A percentile compares a stretch with the other conserved stretches of the same genome.
Conservation (phyloP, 306 rosid genomes). For the Acacia acuminata region DNA sequence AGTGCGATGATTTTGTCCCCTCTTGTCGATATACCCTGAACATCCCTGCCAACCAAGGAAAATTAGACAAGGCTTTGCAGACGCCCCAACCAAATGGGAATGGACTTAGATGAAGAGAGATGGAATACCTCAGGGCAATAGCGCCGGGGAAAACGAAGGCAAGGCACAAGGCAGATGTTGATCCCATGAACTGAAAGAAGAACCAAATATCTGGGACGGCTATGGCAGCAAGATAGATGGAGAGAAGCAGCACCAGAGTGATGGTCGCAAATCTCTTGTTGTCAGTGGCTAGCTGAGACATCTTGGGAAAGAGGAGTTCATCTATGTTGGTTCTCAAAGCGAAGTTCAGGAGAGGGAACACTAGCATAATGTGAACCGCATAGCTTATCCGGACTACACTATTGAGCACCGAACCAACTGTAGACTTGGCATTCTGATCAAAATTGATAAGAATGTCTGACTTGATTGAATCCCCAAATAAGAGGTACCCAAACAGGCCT, state of each 20-base stretch:
- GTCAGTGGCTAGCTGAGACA: constrained; percentile 55
- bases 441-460: constrained; percentile 84
- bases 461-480: constrained; percentile 81
- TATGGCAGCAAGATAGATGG: constrained; percentile 79
- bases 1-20: constrained; percentile 65
- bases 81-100: neutral
- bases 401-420: constrained; percentile 63
- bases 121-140: constrained; percentile 72
- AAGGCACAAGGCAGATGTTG: constrained; percentile 78
- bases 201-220: constrained; percentile 90
- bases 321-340: constrained; percentile 80
- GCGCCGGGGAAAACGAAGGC: constrained; percentile 88
- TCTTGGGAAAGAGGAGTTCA: constrained; percentile 71
- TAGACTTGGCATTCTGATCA: constrained; percentile 59
- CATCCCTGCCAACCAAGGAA: constrained; percentile 59
- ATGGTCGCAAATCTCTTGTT: constrained; percentile 69
- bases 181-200: constrained; percentile 87
- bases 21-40: constrained; percentile 64
- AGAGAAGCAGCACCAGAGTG: constrained; percentile 50
- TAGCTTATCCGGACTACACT: constrained; percentile 77
- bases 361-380: constrained; percentile 85
- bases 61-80: neutral
- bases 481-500: constrained; percentile 85
- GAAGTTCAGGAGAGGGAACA: constrained; percentile 83
- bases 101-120: neutral